Evolutionary conservation across 2,329 filamentous ascomycete genomes (phyloP).

Genomic region (Ophiocordyceps camponoti-leonardi): DNA sequence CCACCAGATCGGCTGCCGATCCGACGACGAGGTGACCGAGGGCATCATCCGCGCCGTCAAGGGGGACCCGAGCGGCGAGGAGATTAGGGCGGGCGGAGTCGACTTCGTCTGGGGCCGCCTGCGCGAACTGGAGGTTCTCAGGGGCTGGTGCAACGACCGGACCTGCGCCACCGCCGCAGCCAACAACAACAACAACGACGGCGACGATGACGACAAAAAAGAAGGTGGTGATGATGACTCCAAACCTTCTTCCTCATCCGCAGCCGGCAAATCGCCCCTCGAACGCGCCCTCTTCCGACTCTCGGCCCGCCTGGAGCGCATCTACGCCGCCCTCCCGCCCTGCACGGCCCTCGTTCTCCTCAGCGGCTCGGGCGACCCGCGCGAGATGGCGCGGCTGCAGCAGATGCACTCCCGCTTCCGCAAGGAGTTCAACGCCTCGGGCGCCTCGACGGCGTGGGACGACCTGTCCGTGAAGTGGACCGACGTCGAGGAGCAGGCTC

Average conservation of each 20-base stretch:
- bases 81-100: conserved; percentile 41
- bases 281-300: conserved; percentile 28
- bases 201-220: too few species aligned
- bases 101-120: conserved; percentile 53
- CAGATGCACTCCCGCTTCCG: conserved; percentile 42
- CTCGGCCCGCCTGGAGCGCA: conserved; percentile 30
- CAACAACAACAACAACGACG: not conserved
- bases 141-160: conserved; percentile 47
- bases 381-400: conserved; percentile 45
- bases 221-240: too few species aligned
- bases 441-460: conserved; percentile 46
- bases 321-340: conserved; percentile 41
- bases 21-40: conserved; percentile 39
- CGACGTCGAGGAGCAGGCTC: conserved; percentile 44
- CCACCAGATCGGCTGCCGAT: conserved; percentile 36
- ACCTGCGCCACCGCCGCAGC: conserved; percentile 24
- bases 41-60: conserved; percentile 39
- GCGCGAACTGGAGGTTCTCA: conserved; percentile 45
- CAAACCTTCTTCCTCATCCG: not conserved
- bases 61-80: conserved; percentile 38
- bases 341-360: conserved; percentile 50
- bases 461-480: conserved; percentile 51
- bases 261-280: conserved; percentile 14
- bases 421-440: conserved; percentile 40
- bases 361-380: conserved; percentile 50